phyloP scores from a whole-genome alignment of 768 basidiomycete species.

The Mycena vulgaris region DNA sequence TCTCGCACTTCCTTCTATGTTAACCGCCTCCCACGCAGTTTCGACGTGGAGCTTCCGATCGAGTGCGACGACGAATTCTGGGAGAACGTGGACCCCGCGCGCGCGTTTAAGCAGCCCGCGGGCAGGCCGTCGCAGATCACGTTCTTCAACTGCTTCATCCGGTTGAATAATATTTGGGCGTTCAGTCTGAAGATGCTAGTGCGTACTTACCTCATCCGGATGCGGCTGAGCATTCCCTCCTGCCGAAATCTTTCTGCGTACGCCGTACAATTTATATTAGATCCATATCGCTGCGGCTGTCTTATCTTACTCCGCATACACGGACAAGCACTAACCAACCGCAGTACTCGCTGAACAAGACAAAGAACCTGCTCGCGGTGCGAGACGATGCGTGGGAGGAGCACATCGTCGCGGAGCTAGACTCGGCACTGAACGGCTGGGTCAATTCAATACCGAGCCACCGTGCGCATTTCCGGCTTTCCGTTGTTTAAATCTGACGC shows the following conservation, averaged over 20 bases:
- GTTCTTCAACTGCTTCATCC: constrained; percentile 61
- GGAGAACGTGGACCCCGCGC: constrained; percentile 56
- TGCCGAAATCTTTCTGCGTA: background rate
- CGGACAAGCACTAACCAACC: too few relatives aligned
- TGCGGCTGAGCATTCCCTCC: too few relatives aligned
- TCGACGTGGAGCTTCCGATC: constrained; percentile 65
- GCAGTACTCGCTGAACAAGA: constrained; percentile 59
- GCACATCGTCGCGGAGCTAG: constrained; percentile 43
- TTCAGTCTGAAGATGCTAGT: constrained; percentile 51
- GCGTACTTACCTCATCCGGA: constrained; percentile 7
- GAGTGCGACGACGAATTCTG: constrained; percentile 71
- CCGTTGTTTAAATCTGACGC: background rate
- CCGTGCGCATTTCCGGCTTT: background rate
- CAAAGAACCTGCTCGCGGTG: constrained; percentile 46
- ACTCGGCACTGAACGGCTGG: constrained; percentile 63
- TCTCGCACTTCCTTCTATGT: background rate
- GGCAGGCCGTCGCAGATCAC: constrained; percentile 56
- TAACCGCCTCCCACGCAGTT: constrained; percentile 42
- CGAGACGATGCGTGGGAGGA: constrained; percentile 56
- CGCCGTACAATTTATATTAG: background rate
- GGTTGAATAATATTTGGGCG: constrained; percentile 62
- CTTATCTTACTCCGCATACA: too few relatives aligned
- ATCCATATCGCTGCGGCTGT: too few relatives aligned
- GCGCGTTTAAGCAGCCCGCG: constrained; percentile 64
- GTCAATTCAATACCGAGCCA: constrained; percentile 54